Evolutionary conservation across 2,329 filamentous ascomycete species (phyloP), one percentile per base, ranked within the genome.

Genomic region (Calonectria ilicicola): DNA sequence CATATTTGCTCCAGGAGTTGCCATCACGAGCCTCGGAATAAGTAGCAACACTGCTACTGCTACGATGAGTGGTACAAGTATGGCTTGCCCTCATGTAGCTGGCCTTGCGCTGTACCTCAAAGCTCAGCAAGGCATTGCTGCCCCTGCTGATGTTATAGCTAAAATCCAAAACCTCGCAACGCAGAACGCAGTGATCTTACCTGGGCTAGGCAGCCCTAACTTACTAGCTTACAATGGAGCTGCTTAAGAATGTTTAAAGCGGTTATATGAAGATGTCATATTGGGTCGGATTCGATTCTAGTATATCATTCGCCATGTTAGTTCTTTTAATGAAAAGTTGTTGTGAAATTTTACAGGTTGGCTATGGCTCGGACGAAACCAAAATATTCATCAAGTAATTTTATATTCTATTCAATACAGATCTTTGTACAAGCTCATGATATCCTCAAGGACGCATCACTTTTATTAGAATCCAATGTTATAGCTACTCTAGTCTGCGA

Each of bases 21-120:
- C 14, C 2, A 67, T 66, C 0, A 32, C 60, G 1, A 75, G 73
- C 26, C 10, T 65, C 0, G 67, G 51, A 0, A 19, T 70, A 21
- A 14, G 46, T 0, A 65, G 40, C 14, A 67, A 75, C 35, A 38
- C 72, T 29, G 15, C 49, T 17, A 76, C 35, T 23, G 0, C 14
- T 0, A 67, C 67, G 7, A 27, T 40, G 3, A 58, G 69, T 6
- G 75, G 75, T 1, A 77, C 73, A 1, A 80, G 65, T 26, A 76
- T 76, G 74, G 89, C 91, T 15, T 85, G 87, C 1, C 91, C 91
- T 0, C 90, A 92, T 78, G 87, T 93, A 47, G 87, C 89, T 44
- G 91, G 91, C 23, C 83, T 93, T 1, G 90, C 89, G 5, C 90
- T 89, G 5, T 93, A 92, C 80, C 49, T 53, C 26, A 53, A 29